phyloP scores from a whole-genome alignment of 805 yeast genomes.

The Nakazawaea anatomiae region DNA sequence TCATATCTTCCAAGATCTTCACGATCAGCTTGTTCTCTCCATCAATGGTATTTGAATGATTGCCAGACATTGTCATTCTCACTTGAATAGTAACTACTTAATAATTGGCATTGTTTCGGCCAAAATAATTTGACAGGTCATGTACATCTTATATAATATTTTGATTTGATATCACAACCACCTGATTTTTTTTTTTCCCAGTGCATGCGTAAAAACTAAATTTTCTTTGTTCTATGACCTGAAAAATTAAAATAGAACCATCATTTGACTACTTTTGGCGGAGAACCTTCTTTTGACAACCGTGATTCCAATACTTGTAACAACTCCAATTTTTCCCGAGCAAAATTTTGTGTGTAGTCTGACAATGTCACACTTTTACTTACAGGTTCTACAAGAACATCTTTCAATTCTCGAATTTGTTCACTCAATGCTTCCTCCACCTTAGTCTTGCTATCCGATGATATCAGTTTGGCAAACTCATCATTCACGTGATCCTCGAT shows the following conservation, averaged over 20 bases:
- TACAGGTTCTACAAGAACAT: constrained; percentile 28
- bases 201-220: neutral
- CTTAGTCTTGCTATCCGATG: neutral
- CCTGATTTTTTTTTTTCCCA: neutral
- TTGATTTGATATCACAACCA: neutral
- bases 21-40: neutral
- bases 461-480: neutral
- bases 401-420: constrained; percentile 11
- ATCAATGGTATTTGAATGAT: no score
- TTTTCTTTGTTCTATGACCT: neutral
- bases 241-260: neutral
- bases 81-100: no score
- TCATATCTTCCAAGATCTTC: neutral
- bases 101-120: neutral
- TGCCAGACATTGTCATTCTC: no score
- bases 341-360: neutral
- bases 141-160: no score
- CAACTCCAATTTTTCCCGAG: neutral
- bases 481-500: neutral
- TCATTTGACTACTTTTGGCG: neutral
- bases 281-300: neutral
- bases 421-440: neutral
- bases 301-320: neutral
- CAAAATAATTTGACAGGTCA: no score
- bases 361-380: constrained; percentile 21